phyloP scores from a whole-genome alignment of 345 rosid species.

The Eucalyptus leucophloia region DNA sequence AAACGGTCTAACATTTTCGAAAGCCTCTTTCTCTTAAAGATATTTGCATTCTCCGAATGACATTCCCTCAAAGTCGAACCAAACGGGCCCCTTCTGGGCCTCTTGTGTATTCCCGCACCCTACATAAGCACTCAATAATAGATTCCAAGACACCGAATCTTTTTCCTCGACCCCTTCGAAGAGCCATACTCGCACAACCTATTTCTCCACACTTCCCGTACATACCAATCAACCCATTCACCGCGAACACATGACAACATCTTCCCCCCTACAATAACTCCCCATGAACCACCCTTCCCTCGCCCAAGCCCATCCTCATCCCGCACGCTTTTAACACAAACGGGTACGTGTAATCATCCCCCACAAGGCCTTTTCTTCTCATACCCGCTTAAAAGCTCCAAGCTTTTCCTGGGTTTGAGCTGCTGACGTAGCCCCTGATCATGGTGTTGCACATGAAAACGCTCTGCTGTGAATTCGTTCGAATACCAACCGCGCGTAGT shows the following conservation, averaged over 20 bases:
- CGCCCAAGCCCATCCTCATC: constrained; percentile 2
- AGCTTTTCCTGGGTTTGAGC: constrained; percentile 3
- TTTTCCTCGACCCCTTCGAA: constrained; percentile 20
- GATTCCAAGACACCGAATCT: constrained; percentile 28
- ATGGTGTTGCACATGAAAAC: constrained; percentile 14
- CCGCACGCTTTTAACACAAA: constrained; percentile 25
- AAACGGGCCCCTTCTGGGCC: too few relatives aligned
- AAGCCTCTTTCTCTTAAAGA: too few relatives aligned
- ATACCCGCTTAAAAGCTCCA: constrained; percentile 10
- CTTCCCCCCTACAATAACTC: constrained; percentile 16
- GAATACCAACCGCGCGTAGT: constrained; percentile 3
- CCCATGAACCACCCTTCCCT: constrained; percentile 12
- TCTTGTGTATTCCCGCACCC: constrained; percentile 4
- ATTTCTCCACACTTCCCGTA: constrained; percentile 19
- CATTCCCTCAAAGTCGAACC: too few relatives aligned
- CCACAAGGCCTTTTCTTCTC: constrained; percentile 7
- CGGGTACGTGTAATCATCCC: constrained; percentile 22
- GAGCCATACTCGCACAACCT: constrained; percentile 5
- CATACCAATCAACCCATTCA: constrained; percentile 21
- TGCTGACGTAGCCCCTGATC: constrained; percentile 7
- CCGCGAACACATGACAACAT: constrained; percentile 10
- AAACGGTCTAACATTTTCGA: too few relatives aligned
- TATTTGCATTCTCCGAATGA: too few relatives aligned
- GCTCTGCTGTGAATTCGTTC: constrained; percentile 1
- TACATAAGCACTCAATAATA: constrained; percentile 16